Evolutionary conservation across 2,329 filamentous ascomycete species (phyloP).

Genomic region (Dryadomyces quercus-mongolicae): DNA sequence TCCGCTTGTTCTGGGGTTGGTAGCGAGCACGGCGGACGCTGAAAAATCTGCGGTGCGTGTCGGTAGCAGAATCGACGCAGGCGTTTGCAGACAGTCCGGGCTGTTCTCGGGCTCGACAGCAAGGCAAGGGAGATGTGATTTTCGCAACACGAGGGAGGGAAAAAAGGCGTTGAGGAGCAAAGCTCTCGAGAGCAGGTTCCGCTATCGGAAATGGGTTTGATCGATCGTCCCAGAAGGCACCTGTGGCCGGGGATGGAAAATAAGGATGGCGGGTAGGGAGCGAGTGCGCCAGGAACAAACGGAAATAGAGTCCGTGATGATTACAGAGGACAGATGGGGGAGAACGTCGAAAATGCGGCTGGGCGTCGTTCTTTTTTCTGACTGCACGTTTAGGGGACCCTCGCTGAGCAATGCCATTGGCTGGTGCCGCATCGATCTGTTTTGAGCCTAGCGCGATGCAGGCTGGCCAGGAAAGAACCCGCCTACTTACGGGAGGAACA

Average conservation of each 20-base stretch:
- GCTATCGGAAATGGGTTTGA: neutral
- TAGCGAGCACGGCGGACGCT: neutral
- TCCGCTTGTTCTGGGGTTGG: neutral
- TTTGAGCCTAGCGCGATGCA: constrained; percentile 8
- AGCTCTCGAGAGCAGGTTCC: neutral
- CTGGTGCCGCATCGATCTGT: neutral
- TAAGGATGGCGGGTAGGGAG: neutral
- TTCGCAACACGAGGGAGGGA: neutral
- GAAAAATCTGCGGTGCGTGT: neutral
- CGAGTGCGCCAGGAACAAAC: neutral
- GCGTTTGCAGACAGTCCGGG: no score
- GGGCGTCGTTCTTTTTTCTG: constrained; percentile 9
- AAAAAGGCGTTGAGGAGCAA: neutral
- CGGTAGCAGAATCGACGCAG: neutral
- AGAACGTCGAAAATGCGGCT: constrained; percentile 12
- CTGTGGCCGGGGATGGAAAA: constrained; percentile 8
- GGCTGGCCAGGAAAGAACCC: neutral
- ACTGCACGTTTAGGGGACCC: constrained; percentile 7
- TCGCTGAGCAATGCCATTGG: constrained; percentile 8
- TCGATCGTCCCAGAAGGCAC: constrained; percentile 1
- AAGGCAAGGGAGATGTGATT: neutral
- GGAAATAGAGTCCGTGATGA: constrained; percentile 6
- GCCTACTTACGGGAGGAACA: neutral
- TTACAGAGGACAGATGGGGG: neutral
- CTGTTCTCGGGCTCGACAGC: neutral